phyloP scores from a whole-genome alignment of 164 flowering plant genomes.

The Malania oleifera region DNA sequence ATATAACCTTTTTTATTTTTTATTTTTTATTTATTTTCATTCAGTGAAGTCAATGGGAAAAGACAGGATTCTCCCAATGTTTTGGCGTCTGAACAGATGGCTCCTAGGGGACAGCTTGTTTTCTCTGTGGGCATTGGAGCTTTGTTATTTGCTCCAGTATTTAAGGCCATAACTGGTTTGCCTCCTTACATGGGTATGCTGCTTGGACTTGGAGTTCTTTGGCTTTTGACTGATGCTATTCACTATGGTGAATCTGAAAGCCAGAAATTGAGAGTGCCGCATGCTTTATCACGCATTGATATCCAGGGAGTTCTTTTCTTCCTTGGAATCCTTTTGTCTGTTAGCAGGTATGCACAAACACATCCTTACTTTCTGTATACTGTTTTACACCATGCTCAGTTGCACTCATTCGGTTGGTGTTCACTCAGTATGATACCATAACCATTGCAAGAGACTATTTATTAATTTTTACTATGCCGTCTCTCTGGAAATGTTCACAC shows the following conservation, averaged over 20 bases:
- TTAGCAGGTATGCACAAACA: conserved; percentile 60
- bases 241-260: conserved; percentile 94
- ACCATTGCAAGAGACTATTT: no score
- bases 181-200: conserved; percentile 97
- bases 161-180: conserved; percentile 88
- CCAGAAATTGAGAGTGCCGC: conserved; percentile 84
- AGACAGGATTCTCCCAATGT: conserved; percentile 57
- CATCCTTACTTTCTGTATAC: neutral
- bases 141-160: conserved; percentile 87
- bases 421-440: no score
- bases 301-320: conserved; percentile 97
- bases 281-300: conserved; percentile 93
- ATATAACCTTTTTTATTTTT: conserved; percentile 11
- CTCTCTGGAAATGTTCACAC: no score
- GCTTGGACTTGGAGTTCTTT: conserved; percentile 93
- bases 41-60: conserved; percentile 88
- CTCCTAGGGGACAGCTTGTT: conserved; percentile 93
- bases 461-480: no score
- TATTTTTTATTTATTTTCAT: no score
- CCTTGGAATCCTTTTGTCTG: conserved; percentile 91
- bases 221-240: conserved; percentile 97
- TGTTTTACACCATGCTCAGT: no score
- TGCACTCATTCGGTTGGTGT: no score
- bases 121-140: conserved; percentile 90
- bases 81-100: conserved; percentile 93